Evolutionary conservation across 73 alveolate species (phyloP).

Genomic region (Paraurostyla sp.): DNA sequence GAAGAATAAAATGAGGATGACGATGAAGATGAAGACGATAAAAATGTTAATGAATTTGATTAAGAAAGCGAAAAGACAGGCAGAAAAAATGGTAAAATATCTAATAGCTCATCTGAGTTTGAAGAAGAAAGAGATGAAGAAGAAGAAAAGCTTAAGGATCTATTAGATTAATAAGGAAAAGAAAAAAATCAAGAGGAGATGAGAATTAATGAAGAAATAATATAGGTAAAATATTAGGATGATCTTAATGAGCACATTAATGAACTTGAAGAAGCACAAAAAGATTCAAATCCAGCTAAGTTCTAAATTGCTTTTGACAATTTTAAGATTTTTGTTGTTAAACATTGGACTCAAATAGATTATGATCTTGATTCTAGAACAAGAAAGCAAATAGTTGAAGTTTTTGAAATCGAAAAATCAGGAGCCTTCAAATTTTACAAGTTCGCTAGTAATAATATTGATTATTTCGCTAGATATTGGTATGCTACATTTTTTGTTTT

Average conservation of each 20-base stretch:
- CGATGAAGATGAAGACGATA: neutral
- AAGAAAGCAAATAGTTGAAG: conserved; percentile 20
- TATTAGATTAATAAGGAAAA: neutral
- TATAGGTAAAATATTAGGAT: neutral
- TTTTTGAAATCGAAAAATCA: conserved; percentile 39
- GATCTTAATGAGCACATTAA: neutral
- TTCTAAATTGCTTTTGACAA: conserved; percentile 50
- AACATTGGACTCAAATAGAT: conserved; percentile 45
- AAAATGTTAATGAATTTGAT: neutral
- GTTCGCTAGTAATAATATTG: neutral
- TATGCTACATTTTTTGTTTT: neutral
- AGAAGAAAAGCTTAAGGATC: conserved; percentile 20
- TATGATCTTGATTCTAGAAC: conserved; percentile 28
- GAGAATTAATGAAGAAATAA: neutral
- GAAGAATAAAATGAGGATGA: neutral
- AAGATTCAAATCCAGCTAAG: conserved; percentile 24
- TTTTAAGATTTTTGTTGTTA: conserved; percentile 21
- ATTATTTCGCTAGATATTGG: conserved; percentile 16
- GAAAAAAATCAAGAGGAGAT: neutral
- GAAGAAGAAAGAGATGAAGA: conserved; percentile 2
- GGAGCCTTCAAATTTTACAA: neutral
- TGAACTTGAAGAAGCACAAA: conserved; percentile 43
- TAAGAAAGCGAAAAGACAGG: conserved; percentile 9
- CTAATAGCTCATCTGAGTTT: neutral
- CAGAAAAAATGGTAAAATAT: too few species aligned